These are phyloP conservation scores for Mortierella sp. DNA, from an alignment of 371 early-diverging fungal genomes.

Conservation along the genomic window DNA sequence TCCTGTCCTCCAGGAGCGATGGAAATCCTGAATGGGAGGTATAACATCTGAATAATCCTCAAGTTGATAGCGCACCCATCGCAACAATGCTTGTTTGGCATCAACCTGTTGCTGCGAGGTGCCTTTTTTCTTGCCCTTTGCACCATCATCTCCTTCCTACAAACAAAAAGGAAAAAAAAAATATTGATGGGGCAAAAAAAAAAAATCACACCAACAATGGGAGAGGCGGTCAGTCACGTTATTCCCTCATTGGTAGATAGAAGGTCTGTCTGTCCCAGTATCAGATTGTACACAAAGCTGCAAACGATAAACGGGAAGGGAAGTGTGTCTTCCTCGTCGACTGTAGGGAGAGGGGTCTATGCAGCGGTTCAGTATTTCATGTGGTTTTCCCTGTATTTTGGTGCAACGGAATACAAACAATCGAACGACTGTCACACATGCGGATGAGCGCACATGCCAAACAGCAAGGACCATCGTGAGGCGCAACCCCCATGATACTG, in stretches of 20 bases:
- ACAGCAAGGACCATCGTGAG: neutral
- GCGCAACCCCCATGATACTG: neutral
- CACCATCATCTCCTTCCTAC: constrained; percentile 23
- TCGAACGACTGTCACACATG: constrained; percentile 1
- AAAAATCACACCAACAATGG: constrained; percentile 3
- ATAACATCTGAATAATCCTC: constrained; percentile 71
- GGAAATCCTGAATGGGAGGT: constrained; percentile 67
- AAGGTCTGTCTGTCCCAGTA: neutral
- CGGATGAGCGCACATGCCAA: constrained; percentile 4
- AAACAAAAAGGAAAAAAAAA: neutral
- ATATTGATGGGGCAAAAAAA: neutral
- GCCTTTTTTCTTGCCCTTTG: constrained; percentile 46
- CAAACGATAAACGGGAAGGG: constrained; percentile 16
- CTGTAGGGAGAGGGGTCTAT: neutral
- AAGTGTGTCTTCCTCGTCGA: constrained; percentile 1
- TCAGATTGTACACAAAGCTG: constrained; percentile 10
- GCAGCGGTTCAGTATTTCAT: constrained; percentile 10
- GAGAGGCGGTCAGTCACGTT: constrained; percentile 1
- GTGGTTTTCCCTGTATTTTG: constrained; percentile 26
- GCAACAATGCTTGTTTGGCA: constrained; percentile 63
- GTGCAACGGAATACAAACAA: constrained; percentile 8
- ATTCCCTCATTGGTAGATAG: neutral
- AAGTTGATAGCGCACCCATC: constrained; percentile 72
- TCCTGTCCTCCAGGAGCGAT: constrained; percentile 77
- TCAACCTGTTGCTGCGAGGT: constrained; percentile 60